Evolutionary conservation across 2,329 filamentous ascomycete species (phyloP).

Genomic region (Claviceps spartinae): DNA sequence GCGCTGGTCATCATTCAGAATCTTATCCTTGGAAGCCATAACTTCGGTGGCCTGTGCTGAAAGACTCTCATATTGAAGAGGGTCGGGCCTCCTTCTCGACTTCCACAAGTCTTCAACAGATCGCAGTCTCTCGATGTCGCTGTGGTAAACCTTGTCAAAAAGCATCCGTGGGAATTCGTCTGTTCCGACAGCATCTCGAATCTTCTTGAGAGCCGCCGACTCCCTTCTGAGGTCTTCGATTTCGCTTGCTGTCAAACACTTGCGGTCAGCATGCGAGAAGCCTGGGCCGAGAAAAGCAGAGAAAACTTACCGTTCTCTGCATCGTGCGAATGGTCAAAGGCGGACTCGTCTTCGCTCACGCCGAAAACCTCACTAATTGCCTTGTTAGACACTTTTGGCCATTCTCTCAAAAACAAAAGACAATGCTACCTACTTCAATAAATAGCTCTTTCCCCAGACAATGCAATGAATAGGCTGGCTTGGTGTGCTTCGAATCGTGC

Average conservation of each 20-base stretch:
- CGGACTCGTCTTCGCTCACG: constrained; percentile 71
- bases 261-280: neutral
- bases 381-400: neutral
- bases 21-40: constrained; percentile 37
- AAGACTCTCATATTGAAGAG: constrained; percentile 55
- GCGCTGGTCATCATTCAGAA: constrained; percentile 54
- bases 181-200: constrained; percentile 69
- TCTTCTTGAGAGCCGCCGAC: constrained; percentile 67
- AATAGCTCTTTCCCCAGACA: constrained; percentile 94
- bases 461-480: constrained; percentile 97
- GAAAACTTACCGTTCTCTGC: constrained; percentile 54
- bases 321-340: constrained; percentile 68
- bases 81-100: constrained; percentile 56
- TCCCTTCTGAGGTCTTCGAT: constrained; percentile 81
- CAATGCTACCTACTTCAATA: constrained; percentile 49
- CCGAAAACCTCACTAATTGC: constrained; percentile 63
- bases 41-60: constrained; percentile 35
- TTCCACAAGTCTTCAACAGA: constrained; percentile 98
- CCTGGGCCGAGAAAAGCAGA: neutral
- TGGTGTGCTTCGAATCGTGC: constrained; percentile 91
- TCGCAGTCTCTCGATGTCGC: constrained; percentile 68
- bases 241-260: constrained; percentile 43
- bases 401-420: neutral
- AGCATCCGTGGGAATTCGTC: constrained; percentile 63
- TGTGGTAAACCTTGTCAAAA: constrained; percentile 84